phyloP scores from a whole-genome alignment of 257 asterid genomes.

The Gentiana macrophylla region DNA sequence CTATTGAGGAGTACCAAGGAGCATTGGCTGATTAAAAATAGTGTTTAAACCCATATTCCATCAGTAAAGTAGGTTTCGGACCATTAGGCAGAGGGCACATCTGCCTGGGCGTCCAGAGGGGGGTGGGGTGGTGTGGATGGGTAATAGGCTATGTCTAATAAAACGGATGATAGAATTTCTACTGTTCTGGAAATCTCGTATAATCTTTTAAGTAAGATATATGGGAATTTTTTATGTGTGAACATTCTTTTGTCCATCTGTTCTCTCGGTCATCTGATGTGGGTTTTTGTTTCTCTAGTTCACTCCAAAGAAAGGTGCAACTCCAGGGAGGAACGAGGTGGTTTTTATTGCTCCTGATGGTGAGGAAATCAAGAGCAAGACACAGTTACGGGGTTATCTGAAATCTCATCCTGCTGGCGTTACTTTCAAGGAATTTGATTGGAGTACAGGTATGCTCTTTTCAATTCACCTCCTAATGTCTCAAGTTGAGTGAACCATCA shows the following conservation, averaged over 20 bases:
- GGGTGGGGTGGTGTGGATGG: background rate
- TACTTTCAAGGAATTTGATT: conserved; percentile 38
- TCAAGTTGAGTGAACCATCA: background rate
- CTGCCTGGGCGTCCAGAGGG: background rate
- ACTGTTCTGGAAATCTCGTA: too few relatives aligned
- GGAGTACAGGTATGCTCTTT: conserved; percentile 33
- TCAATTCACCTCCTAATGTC: too few relatives aligned
- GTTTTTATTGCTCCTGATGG: conserved; percentile 43
- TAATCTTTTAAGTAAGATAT: background rate
- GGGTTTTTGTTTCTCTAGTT: conserved; percentile 5
- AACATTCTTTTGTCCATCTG: background rate
- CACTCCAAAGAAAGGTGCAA: conserved; percentile 14
- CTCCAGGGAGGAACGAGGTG: conserved; percentile 12
- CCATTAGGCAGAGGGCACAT: too few relatives aligned
- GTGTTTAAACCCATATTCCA: too few relatives aligned
- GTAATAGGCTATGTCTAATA: background rate
- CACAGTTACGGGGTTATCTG: conserved; percentile 51
- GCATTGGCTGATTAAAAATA: too few relatives aligned
- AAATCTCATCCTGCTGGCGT: conserved; percentile 60
- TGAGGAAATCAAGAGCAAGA: conserved; percentile 57
- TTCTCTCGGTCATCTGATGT: background rate
- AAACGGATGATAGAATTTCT: background rate
- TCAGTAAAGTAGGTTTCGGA: too few relatives aligned
- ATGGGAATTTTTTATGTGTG: too few relatives aligned
- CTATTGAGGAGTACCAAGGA: too few relatives aligned